Evolutionary conservation across 2,329 filamentous ascomycete genomes (phyloP), one percentile per base, ranked within the genome.

Genomic region (Aspergillus floridensis): DNA sequence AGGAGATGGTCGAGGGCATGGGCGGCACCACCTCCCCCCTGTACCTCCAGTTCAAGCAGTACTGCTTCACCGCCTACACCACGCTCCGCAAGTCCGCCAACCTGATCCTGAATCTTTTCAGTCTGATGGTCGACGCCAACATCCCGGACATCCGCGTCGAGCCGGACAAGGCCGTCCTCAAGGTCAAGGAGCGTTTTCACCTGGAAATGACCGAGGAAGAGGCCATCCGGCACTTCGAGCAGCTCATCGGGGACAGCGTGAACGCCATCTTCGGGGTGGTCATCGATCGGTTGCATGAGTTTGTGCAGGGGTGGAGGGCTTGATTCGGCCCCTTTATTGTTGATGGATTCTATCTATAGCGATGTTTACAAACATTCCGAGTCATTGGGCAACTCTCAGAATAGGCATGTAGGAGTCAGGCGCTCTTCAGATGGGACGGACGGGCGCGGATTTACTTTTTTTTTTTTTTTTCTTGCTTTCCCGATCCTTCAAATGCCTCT

Each of bases 1-100:
- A 93, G 68, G 93, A 99, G 72, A 99, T 99, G 95, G 91, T 98
- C 3, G 95, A 99, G 70, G 95, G 93, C 63, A 97, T 99, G 92
- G 96, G 96, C 46, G 95, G 95, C 12, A 84, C 88, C 7, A 83
- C 84, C 35, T 92, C 90, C 3, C 86, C 90, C 22, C 88, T 96
- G 63, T 99, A 96, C 75, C 82, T 88, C 48, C 86, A 89, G 56
- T 99, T 99, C 78, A 95, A 95, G 72, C 91, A 96, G 69, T 96
- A 98, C 76, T 96, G 92, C 74, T 97, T 96, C 76, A 90, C 96
- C 3, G 92, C 95, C 0, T 99, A 96, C 77, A 91, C 90, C 1
- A 93, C 95, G 0, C 80, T 99, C 48, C 86, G 95, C 59, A 96
- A 98, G 74, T 92, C 88, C 2, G 91, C 89, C 19, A 96, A 93